Percentiles rank a stretch among this genome's conserved stretches.
phyloP scores from a whole-genome alignment of 2,329 filamentous ascomycete species.

The Colletotrichum viniferum region DNA sequence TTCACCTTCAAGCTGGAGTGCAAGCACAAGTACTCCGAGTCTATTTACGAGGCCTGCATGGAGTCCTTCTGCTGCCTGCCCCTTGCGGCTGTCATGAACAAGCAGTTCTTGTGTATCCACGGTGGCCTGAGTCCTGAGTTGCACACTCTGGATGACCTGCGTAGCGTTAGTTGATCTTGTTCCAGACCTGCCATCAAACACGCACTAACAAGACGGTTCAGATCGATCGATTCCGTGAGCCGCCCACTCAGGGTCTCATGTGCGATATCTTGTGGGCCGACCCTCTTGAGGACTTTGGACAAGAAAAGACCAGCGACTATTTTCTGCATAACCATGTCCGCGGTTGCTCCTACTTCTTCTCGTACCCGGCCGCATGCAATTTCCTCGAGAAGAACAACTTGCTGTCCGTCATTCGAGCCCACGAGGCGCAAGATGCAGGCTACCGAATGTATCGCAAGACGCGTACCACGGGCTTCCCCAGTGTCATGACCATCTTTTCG shows the following conservation, averaged over 20 bases:
- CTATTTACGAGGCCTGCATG: slow-evolving; percentile 96
- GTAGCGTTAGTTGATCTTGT: slow-evolving; percentile 61
- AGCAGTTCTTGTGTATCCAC: slow-evolving; percentile 98
- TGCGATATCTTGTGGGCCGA: slow-evolving; percentile 99
- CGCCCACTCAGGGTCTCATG: slow-evolving; percentile 97
- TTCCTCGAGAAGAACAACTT: slow-evolving; percentile 99
- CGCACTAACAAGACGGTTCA: slow-evolving; percentile 36
- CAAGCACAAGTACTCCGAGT: slow-evolving; percentile 99
- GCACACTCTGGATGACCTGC: slow-evolving; percentile 92
- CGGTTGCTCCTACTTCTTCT: slow-evolving; percentile 99
- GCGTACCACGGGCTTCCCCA: slow-evolving; percentile 95
- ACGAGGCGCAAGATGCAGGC: slow-evolving; percentile 97
- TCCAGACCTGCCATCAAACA: background rate
- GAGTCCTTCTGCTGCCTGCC: slow-evolving; percentile 96
- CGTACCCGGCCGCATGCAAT: slow-evolving; percentile 93
- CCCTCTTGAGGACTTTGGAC: slow-evolving; percentile 95
- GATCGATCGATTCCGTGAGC: slow-evolving; percentile 98
- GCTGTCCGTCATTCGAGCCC: slow-evolving; percentile 93
- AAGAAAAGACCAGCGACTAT: slow-evolving; percentile 97
- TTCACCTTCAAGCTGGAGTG: slow-evolving; percentile 99
- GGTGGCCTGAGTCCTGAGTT: slow-evolving; percentile 95
- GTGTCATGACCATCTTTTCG: slow-evolving; percentile 99
- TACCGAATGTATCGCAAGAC: slow-evolving; percentile 99
- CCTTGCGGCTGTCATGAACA: slow-evolving; percentile 98
- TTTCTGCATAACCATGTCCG: slow-evolving; percentile 98